Evolutionary conservation across 2,329 filamentous ascomycete genomes (phyloP).

Genomic region (Huntiella decipiens): DNA sequence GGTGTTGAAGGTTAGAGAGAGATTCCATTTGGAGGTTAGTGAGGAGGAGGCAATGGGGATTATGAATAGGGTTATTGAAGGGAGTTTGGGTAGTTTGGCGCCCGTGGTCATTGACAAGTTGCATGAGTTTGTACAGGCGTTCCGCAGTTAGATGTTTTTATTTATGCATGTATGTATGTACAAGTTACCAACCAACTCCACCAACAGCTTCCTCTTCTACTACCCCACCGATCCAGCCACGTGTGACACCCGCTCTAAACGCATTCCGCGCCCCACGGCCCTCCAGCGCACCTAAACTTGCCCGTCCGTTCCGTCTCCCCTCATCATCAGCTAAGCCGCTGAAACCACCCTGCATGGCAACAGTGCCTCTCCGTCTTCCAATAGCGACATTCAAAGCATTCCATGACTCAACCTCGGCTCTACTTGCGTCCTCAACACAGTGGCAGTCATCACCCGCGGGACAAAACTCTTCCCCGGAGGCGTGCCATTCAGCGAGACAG

Average conservation of each 20-base stretch:
- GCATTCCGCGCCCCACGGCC: neutral
- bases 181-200: neutral
- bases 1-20: conserved; percentile 83
- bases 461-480: conserved; percentile 34
- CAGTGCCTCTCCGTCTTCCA: conserved; percentile 3
- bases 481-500: conserved; percentile 41
- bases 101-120: conserved; percentile 88
- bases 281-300: neutral
- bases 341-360: conserved; percentile 8
- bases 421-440: conserved; percentile 36
- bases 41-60: conserved; percentile 84
- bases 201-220: neutral
- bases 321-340: conserved; percentile 10
- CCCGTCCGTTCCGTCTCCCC: neutral
- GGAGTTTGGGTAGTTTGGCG: conserved; percentile 74
- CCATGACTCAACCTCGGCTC: conserved; percentile 42
- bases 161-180: neutral
- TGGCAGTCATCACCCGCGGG: conserved; percentile 47
- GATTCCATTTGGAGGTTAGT: conserved; percentile 76
- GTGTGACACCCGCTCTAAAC: neutral
- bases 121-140: conserved; percentile 84
- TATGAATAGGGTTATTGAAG: conserved; percentile 77
- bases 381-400: conserved; percentile 31
- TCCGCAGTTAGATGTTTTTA: conserved; percentile 41
- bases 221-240: neutral